Percentiles rank a stretch among this genome's conserved stretches.
Conservation (phyloP, 2,329 filamentous ascomycete species). For the Capronia coronata region DNA sequence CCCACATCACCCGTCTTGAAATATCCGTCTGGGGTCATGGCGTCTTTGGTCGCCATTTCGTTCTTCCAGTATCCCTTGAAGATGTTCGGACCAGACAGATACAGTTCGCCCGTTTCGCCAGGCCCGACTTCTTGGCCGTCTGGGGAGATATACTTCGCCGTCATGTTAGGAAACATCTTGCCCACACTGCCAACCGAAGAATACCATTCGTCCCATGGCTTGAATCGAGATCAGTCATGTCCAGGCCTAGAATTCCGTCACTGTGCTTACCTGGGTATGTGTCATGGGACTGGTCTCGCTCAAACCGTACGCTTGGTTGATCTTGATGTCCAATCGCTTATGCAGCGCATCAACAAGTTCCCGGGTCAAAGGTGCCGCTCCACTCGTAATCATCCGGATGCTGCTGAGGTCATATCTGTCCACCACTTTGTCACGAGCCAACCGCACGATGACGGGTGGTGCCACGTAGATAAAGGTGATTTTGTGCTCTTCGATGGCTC, state of each 20-base stretch:
- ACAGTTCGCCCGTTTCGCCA: conserved; percentile 62
- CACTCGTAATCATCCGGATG: conserved; percentile 77
- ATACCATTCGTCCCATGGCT: conserved; percentile 70
- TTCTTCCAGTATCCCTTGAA: conserved; percentile 60
- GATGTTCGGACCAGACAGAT: conserved; percentile 57
- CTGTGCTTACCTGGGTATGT: conserved; percentile 51
- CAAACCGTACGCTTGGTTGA: conserved; percentile 90
- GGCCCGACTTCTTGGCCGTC: conserved; percentile 54
- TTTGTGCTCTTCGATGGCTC: conserved; percentile 64
- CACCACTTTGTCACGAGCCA: conserved; percentile 72
- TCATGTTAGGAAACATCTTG: conserved; percentile 68
- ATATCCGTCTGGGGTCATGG: conserved; percentile 60
- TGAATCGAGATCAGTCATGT: conserved; percentile 60
- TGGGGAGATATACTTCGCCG: conserved; percentile 67
- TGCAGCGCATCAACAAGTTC: conserved; percentile 75
- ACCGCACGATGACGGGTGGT: conserved; percentile 72
- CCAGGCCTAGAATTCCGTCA: conserved; percentile 50
- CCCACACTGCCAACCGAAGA: conserved; percentile 73
- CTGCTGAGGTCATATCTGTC: conserved; percentile 73
- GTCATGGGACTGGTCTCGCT: conserved; percentile 80
- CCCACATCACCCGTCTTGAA: conserved; percentile 90
- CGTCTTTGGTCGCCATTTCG: conserved; percentile 49
- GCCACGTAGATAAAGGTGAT: conserved; percentile 78
- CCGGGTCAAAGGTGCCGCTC: conserved; percentile 73
- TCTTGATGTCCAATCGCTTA: conserved; percentile 64